Evolutionary conservation across 768 basidiomycete genomes (phyloP).

Genomic region (Daedaleopsis nitida): DNA sequence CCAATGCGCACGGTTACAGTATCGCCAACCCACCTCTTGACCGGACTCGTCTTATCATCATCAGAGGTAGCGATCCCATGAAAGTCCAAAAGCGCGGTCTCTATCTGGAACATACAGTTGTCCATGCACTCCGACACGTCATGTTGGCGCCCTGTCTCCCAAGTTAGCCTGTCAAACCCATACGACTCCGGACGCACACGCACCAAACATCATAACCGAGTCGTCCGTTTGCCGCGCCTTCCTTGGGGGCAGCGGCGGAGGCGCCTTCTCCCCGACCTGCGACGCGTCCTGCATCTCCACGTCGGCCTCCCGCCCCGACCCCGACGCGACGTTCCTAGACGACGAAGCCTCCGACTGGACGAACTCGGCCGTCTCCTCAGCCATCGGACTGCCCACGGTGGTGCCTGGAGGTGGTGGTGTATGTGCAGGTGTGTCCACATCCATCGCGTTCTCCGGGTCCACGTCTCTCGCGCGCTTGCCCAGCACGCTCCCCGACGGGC

Average conservation of each 20-base stretch:
- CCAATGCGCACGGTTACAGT: not conserved
- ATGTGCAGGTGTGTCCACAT: conserved; percentile 45
- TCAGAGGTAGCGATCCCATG: conserved; percentile 48
- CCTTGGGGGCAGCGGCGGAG: conserved; percentile 59
- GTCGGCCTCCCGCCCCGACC: conserved; percentile 27
- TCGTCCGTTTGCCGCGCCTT: conserved; percentile 57
- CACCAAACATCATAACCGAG: conserved; percentile 91
- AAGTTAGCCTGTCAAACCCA: conserved; percentile 12
- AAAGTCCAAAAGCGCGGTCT: conserved; percentile 85
- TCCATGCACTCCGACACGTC: conserved; percentile 99
- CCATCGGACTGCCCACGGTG: conserved; percentile 37
- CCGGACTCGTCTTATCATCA: conserved; percentile 70
- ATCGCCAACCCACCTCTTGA: conserved; percentile 84
- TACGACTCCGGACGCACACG: not conserved
- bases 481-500: conserved; percentile 46
- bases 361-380: conserved; percentile 6
- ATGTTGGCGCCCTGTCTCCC: conserved; percentile 82
- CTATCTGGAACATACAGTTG: conserved; percentile 98
- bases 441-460: conserved; percentile 37
- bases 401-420: not conserved
- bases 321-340: conserved; percentile 4
- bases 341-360: conserved; percentile 20
- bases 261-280: conserved; percentile 35
- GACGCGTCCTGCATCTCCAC: conserved; percentile 32
- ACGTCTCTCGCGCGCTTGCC: conserved; percentile 61